Evolutionary conservation across 257 asterid genomes (phyloP).

Genomic region (Orobanche coerulescens): DNA sequence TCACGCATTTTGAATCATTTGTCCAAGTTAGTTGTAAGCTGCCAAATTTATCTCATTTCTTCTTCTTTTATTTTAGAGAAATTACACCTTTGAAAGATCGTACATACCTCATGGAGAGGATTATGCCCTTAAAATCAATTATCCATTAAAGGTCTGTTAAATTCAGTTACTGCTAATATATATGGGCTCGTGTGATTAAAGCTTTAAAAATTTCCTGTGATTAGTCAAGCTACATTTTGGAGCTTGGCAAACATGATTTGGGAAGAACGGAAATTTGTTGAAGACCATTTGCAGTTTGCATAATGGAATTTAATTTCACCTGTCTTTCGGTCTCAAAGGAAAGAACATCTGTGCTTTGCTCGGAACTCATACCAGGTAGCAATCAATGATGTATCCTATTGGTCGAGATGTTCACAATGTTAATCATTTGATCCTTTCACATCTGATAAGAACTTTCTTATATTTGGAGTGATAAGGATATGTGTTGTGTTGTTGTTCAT

Average conservation of each 20-base stretch:
- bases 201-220: too few relatives aligned
- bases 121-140: slow-evolving; percentile 73
- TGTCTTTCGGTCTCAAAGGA: slow-evolving; percentile 79
- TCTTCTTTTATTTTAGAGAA: slow-evolving; percentile 49
- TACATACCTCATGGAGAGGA: slow-evolving; percentile 83
- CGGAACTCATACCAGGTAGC: slow-evolving; percentile 86
- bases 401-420: too few relatives aligned
- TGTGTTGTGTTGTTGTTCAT: too few relatives aligned
- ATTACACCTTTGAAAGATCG: slow-evolving; percentile 86
- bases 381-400: too few relatives aligned
- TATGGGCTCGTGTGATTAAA: too few relatives aligned
- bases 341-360: slow-evolving; percentile 64
- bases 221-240: slow-evolving; percentile 7
- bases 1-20: slow-evolving; percentile 18
- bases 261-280: slow-evolving; percentile 8
- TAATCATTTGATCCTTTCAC: too few relatives aligned
- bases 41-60: slow-evolving; percentile 10
- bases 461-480: too few relatives aligned
- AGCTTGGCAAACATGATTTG: slow-evolving; percentile 10
- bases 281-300: slow-evolving; percentile 14
- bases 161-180: too few relatives aligned
- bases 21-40: neutral
- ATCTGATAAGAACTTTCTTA: too few relatives aligned
- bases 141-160: slow-evolving; percentile 67
- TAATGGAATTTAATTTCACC: slow-evolving; percentile 16